phyloP scores from a whole-genome alignment of 2,329 filamentous ascomycete species.

The Penicillium sp. region DNA sequence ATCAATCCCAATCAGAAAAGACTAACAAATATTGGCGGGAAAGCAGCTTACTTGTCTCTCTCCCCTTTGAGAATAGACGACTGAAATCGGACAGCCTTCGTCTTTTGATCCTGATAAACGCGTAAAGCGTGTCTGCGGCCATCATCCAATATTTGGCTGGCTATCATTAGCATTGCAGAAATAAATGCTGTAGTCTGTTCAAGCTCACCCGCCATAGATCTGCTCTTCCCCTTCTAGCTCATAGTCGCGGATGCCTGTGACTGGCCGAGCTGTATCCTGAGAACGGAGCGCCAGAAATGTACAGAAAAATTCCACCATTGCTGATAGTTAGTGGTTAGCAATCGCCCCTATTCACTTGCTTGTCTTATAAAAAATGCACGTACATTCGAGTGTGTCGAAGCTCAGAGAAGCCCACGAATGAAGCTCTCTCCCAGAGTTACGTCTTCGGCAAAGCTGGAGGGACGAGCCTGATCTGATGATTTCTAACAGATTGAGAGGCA shows the following conservation, averaged over 20 bases:
- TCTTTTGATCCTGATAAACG: conserved; percentile 56
- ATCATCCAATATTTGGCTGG: conserved; percentile 57
- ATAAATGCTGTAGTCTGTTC: neutral
- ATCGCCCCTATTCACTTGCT: neutral
- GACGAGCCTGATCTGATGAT: conserved; percentile 42
- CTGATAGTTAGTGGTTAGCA: conserved; percentile 32
- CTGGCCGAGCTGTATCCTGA: conserved; percentile 53
- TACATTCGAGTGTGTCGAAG: conserved; percentile 61
- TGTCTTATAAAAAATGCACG: conserved; percentile 9
- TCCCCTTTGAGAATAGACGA: conserved; percentile 59
- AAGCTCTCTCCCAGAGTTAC: conserved; percentile 42
- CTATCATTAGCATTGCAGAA: conserved; percentile 17
- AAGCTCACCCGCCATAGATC: conserved; percentile 54
- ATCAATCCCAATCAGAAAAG: neutral
- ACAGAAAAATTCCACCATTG: conserved; percentile 62
- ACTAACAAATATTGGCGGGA: neutral
- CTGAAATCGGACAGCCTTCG: conserved; percentile 60
- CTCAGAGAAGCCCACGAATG: conserved; percentile 59
- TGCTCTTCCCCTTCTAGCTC: conserved; percentile 54
- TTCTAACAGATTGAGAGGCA: conserved; percentile 54
- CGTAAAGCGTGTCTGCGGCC: conserved; percentile 59
- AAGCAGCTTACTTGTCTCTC: conserved; percentile 48
- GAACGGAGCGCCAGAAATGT: conserved; percentile 62
- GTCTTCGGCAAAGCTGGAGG: conserved; percentile 45
- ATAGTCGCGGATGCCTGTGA: conserved; percentile 51